Conservation (phyloP, 2,329 filamentous ascomycete species). For the Verticillium zaregamsianum region DNA sequence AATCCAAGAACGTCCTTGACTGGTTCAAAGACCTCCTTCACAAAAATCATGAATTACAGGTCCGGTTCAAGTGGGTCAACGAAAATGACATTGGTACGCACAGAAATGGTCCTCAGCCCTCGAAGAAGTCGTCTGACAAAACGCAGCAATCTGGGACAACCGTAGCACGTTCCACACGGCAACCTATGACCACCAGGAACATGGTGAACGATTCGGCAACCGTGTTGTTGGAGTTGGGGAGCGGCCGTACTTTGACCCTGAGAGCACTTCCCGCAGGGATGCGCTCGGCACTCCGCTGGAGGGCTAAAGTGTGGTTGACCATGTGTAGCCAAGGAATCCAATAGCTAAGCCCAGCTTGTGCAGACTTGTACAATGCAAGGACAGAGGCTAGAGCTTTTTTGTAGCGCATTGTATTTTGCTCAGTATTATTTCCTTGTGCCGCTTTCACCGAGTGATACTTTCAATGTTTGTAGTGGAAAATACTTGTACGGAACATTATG, state of each 20-base stretch:
- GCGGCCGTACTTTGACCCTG: slow-evolving; percentile 48
- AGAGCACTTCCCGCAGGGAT: slow-evolving; percentile 33
- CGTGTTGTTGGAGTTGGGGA: slow-evolving; percentile 52
- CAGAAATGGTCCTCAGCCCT: background rate
- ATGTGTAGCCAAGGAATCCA: too few relatives aligned
- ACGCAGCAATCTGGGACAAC: slow-evolving; percentile 57
- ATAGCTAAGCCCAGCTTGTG: too few relatives aligned
- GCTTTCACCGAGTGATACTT: too few relatives aligned
- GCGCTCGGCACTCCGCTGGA: slow-evolving; percentile 1
- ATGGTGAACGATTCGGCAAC: slow-evolving; percentile 47
- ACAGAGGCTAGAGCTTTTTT: too few relatives aligned
- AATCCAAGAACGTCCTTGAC: slow-evolving; percentile 36
- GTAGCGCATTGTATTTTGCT: too few relatives aligned
- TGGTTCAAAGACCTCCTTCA: slow-evolving; percentile 36
- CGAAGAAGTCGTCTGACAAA: background rate
- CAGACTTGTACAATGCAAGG: too few relatives aligned
- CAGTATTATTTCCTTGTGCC: too few relatives aligned
- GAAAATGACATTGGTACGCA: slow-evolving; percentile 31
- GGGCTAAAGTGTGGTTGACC: background rate
- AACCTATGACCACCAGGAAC: slow-evolving; percentile 51
- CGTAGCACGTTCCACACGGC: slow-evolving; percentile 53
- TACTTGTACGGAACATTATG: too few relatives aligned
- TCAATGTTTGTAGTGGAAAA: too few relatives aligned
- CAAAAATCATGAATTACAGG: slow-evolving; percentile 46
- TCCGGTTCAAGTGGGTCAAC: slow-evolving; percentile 40